These are phyloP conservation scores for Castanospermum australe DNA, from an alignment of 306 rosid genomes.

Conservation along the genomic window DNA sequence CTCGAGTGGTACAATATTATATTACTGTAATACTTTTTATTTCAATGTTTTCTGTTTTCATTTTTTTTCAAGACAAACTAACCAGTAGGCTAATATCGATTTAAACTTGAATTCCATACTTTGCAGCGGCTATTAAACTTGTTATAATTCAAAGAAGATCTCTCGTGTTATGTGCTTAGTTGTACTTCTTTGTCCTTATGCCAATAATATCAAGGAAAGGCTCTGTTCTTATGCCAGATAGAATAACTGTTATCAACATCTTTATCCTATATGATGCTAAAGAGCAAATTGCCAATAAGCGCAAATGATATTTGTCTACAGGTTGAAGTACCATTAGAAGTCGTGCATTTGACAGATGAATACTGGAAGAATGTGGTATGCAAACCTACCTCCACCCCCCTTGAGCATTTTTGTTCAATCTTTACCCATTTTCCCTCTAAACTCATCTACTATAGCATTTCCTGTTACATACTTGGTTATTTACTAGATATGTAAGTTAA, in stretches of 20 bases:
- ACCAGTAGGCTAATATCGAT: neutral
- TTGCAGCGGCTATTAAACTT: neutral
- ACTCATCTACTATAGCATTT: no score
- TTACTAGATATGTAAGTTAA: neutral
- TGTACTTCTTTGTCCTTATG: neutral
- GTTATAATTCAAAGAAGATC: neutral
- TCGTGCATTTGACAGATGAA: conserved; percentile 92
- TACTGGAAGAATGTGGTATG: conserved; percentile 93
- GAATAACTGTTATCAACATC: neutral
- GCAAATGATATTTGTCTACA: conserved; percentile 32
- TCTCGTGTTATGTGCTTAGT: neutral
- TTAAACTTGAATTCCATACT: neutral
- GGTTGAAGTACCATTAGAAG: conserved; percentile 82
- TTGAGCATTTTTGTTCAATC: neutral
- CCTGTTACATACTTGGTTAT: neutral
- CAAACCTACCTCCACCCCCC: no score
- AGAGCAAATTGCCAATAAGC: neutral
- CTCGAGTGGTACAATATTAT: neutral
- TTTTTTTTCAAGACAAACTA: neutral
- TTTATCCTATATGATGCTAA: neutral
- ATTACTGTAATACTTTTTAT: no score
- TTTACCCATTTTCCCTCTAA: no score
- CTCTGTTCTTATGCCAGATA: neutral
- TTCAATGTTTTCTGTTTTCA: no score
- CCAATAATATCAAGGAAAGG: neutral